These are phyloP conservation scores for Aureobasidium sp. DNA, from an alignment of 2,329 filamentous ascomycete genomes.

Conservation along the genomic window DNA sequence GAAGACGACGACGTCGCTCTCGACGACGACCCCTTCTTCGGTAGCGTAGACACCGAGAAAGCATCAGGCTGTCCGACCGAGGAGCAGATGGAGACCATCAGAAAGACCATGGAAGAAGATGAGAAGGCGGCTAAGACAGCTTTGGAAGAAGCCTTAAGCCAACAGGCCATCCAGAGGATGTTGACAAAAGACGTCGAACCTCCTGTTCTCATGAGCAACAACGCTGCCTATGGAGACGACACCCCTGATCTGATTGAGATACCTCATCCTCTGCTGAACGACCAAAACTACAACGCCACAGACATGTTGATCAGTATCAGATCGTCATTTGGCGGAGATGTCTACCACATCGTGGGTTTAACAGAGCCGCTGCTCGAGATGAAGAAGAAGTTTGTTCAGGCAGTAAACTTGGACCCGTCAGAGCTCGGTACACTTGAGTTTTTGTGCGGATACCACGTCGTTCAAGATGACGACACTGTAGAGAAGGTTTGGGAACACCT, in stretches of 20 bases:
- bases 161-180: neutral
- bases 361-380: neutral
- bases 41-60: neutral
- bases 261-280: neutral
- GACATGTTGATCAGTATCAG: neutral
- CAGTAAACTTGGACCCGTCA: neutral
- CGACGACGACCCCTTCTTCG: neutral
- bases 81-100: neutral
- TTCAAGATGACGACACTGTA: neutral
- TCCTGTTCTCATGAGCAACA: neutral
- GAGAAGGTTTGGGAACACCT: neutral
- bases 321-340: neutral
- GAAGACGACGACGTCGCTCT: neutral
- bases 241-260: neutral
- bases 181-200: neutral
- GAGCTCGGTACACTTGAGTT: neutral
- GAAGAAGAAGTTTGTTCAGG: neutral
- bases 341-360: neutral
- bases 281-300: neutral
- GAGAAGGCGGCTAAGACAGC: neutral
- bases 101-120: neutral
- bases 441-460: neutral
- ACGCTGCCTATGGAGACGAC: too few relatives aligned
- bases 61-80: neutral
- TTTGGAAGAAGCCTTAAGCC: neutral